Evolutionary conservation across 768 basidiomycete species (phyloP), one percentile per base, ranked within the genome.

Genomic region (Lepiota subincarnata): DNA sequence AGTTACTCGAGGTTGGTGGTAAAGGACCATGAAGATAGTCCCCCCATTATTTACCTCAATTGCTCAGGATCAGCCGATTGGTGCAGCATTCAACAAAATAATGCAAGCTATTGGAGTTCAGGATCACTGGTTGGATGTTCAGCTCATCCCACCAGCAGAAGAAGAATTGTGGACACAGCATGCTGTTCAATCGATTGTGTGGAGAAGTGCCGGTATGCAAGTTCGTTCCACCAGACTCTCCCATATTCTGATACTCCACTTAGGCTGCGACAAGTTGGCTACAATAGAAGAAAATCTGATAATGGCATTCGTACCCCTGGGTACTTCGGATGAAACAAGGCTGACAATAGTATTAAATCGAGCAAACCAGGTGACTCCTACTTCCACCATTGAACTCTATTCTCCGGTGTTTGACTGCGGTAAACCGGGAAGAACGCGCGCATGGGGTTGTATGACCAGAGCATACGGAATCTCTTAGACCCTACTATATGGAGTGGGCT

Each of bases 91-190:
- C 63, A 74, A 80, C 50, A 88, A 82, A 65, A 75, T 89, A 39
- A 67, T 77, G 5, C 80, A 89, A 65, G 85, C 84, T 2, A 65
- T 80, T 10, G 86, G 82, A 7, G 64, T 89, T 14, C 86, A 84
- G 60, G 86, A 92, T 64, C 78, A 84, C 50, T 88, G 86, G 81
- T 68, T 80, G 37, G 86, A 90, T 57, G 68, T 72, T 1, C 81
- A 82, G 57, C 73, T 73, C 57, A 71, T 72, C 18, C 62, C 73
- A 1, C 73, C 78, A 31, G 63, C 70, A 12, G 81, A 84, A 39
- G 70, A 71, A 11, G 85, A 89, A 48, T 80, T 88, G 64, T 86
- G 85, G 73, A 81, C 82, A 12, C 82, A 82, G 47, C 87, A 92
- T 63, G 79, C 83, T 16, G 84, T 88, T 40, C 87, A 90, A 61